A percentile compares a stretch with the other conserved stretches of the same genome.
These are phyloP conservation scores for Saturnispora saitoi DNA, from an alignment of 805 yeast genomes.

Conservation along the genomic window DNA sequence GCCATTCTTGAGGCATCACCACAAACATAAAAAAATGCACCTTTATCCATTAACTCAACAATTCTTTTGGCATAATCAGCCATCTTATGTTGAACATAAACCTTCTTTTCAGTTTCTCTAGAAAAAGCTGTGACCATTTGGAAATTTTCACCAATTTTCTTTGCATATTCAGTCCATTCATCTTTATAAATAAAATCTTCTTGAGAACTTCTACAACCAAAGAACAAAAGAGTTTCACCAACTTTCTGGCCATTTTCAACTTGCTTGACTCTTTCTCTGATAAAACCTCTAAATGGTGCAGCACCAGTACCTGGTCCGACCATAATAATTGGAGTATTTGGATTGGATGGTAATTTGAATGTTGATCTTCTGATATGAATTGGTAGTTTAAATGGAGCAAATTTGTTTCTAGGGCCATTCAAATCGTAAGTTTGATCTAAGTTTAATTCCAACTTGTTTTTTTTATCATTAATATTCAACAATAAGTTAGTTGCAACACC, in stretches of 20 bases:
- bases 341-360: constrained; percentile 76
- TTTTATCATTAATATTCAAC: constrained; percentile 41
- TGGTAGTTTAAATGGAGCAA: constrained; percentile 45
- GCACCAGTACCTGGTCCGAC: constrained; percentile 96
- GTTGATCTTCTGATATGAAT: constrained; percentile 83
- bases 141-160: constrained; percentile 64
- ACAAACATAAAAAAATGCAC: constrained; percentile 86
- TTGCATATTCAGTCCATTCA: constrained; percentile 79
- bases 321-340: constrained; percentile 71
- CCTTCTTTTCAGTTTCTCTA: constrained; percentile 47
- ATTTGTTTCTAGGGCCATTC: constrained; percentile 71
- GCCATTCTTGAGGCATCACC: constrained; percentile 94
- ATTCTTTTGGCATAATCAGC: constrained; percentile 42
- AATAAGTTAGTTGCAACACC: constrained; percentile 60
- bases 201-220: constrained; percentile 72
- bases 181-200: constrained; percentile 82
- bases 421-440: constrained; percentile 57
- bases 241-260: constrained; percentile 60
- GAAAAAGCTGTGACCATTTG: constrained; percentile 60
- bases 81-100: constrained; percentile 76
- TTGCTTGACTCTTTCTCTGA: constrained; percentile 60
- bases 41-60: constrained; percentile 39
- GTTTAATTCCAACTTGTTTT: constrained; percentile 36
- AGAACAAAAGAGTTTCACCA: constrained; percentile 68
- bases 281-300: constrained; percentile 90